Evolutionary conservation across 352 stramenopile species (phyloP), one percentile per base, ranked within the genome.

Genomic region (Blastocystis hominis): DNA sequence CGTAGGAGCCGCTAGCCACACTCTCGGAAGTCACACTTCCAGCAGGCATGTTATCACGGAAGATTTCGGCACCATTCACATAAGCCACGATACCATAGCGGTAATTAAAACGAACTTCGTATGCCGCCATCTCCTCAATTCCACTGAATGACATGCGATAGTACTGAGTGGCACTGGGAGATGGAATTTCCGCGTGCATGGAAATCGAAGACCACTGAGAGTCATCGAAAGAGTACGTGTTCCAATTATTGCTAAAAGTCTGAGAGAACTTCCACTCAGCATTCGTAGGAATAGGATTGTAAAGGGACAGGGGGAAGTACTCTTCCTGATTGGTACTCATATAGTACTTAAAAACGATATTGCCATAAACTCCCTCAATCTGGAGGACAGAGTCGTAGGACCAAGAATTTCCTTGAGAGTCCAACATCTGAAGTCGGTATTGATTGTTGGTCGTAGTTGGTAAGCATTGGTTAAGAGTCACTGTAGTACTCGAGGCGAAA

Each of bases 321-420:
- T 84, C 72, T 20, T 66, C 17, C 10, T 13, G 50, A 15, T 34
- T 1, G 6, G 36, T 53, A 0, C 17, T 84, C 72, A 84, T 69
- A 40, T 69, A 84, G 50, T 66, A 68, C 55, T 84, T 84, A 34
- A 84, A 84, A 3, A 84, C 17, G 3, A 68, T 64, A 15, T 84
- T 84, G 50, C 56, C 50, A 46, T 84, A 66, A 34, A n/a, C 15
- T 5, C 72, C 72, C 10, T 38, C 20, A 10, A 84, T 46, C 7
- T 20, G 7, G 0, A 80, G 13, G 10, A 2, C 42, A 36, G 70
- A 40, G 24, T 47, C 70, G 0, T 6, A n/a, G 53, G 3, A 42
- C 70, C 70, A 80, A 9, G 40, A 47, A 64, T 80, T 47, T 38
- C 40, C 38, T 7, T 15, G 6, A 61, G 15, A 17, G 38, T 80